Evolutionary conservation across 352 stramenopile genomes (phyloP), one percentile per base, ranked within the genome.

Genomic region (Pythium oligandrum): DNA sequence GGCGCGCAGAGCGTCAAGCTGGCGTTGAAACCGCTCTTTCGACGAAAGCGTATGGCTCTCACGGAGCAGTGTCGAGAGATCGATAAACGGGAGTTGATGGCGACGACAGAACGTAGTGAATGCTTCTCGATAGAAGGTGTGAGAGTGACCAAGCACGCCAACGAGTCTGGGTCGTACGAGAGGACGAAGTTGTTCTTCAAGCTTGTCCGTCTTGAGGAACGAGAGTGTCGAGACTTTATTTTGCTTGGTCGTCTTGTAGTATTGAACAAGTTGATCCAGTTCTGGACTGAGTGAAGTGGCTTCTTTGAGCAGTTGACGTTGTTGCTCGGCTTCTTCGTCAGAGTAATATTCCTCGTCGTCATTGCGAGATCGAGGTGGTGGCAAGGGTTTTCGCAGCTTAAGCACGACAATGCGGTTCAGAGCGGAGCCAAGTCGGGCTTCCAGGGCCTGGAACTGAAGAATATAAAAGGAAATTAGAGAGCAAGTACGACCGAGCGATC

Each of bases 71-170:
- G 7, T 12, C 35, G 12, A 36, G 9, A 70, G 32, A 47, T 73
- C 61, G 9, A 83, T 26, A 32, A 71, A 73, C 11, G 59, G 64
- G 7, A 72, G 38, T 31, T 66, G 52, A 6, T 63, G 48, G 12
- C 51, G 32, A 11, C 62, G 61, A 50, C 69, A 77, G 47, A 66
- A 63, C 26, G 30, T 4, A 2, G 42, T 43, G 3, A 48, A 56
- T 40, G 57, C 66, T 11, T 63, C 43, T 34, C 62, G 53, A 56
- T 86, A 86, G 60, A 83, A 80, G 8, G 73, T 73, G 51, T 70
- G 66, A n/a, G 53, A 52, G 31, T 86, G 61, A 7, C 71, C 73
- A 11, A 82, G 37, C 3, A 83, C 48, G 2, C 51, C 56, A 49
- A 83, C 17, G 7, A 83, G 33, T 0, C 46, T 44, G 1, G 73